phyloP scores from a whole-genome alignment of 2,329 filamentous ascomycete genomes.

The Pseudogymnoascus sp. region DNA sequence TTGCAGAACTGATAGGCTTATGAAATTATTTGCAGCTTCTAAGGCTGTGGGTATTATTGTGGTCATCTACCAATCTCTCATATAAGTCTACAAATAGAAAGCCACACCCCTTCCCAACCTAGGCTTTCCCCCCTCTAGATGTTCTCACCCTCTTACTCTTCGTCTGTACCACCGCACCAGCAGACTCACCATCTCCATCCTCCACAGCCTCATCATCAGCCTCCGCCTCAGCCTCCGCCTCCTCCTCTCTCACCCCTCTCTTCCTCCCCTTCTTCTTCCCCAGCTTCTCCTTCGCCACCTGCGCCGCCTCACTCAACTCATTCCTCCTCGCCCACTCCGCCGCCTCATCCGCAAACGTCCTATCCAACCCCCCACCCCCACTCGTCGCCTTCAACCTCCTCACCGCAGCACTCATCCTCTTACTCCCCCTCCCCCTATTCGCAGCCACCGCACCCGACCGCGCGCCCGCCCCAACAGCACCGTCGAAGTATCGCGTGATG shows the following conservation, averaged over 20 bases:
- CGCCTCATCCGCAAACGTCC: conserved; percentile 27
- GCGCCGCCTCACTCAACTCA: conserved; percentile 25
- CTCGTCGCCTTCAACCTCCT: conserved; percentile 52
- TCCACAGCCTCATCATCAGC: conserved; percentile 8
- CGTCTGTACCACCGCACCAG: not conserved
- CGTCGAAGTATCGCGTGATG: conserved; percentile 87
- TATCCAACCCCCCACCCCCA: conserved; percentile 8
- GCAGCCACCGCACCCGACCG: conserved; percentile 59
- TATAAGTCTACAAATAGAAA: conserved; percentile 11
- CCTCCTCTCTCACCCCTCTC: conserved; percentile 5
- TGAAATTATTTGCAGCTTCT: conserved; percentile 10
- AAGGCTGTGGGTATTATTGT: conserved; percentile 7
- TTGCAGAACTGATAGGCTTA: conserved; percentile 7
- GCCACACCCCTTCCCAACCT: not conserved
- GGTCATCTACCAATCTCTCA: conserved; percentile 13
- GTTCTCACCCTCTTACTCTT: not conserved
- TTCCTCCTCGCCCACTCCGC: conserved; percentile 27
- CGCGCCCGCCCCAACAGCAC: conserved; percentile 61
- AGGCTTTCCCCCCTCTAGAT: not conserved
- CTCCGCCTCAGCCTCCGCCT: not conserved
- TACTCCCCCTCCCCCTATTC: conserved; percentile 50
- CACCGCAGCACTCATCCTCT: conserved; percentile 70
- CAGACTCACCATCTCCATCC: conserved; percentile 2
- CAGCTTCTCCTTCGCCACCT: conserved; percentile 16
- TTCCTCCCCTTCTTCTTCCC: conserved; percentile 15